phyloP scores from a whole-genome alignment of 2,329 filamentous ascomycete species.

The Scedosporium apiospermum region DNA sequence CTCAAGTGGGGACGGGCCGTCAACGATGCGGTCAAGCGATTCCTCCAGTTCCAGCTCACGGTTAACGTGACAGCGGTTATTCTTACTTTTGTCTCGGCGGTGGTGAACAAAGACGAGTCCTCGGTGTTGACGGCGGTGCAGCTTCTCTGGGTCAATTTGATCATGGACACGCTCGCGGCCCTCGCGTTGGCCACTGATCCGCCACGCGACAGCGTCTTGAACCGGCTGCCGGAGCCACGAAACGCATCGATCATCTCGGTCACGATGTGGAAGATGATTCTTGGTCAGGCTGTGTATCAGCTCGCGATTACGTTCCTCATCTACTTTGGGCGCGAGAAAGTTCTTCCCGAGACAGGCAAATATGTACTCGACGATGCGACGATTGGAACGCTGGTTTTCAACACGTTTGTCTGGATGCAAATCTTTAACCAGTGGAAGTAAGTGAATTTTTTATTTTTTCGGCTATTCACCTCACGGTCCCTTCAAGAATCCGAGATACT shows the following conservation, averaged over 20 bases:
- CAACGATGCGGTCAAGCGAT: conserved; percentile 69
- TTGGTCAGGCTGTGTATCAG: conserved; percentile 86
- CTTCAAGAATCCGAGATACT: background rate
- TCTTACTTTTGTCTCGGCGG: conserved; percentile 79
- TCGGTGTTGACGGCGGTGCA: conserved; percentile 84
- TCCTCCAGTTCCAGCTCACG: conserved; percentile 68
- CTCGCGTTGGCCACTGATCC: conserved; percentile 83
- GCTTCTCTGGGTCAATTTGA: conserved; percentile 91
- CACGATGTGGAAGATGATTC: conserved; percentile 99
- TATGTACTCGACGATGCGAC: conserved; percentile 25
- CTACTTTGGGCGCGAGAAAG: conserved; percentile 52
- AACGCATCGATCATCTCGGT: conserved; percentile 61
- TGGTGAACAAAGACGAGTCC: conserved; percentile 56
- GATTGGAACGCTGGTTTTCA: conserved; percentile 81
- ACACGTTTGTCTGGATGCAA: conserved; percentile 99
- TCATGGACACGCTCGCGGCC: conserved; percentile 93
- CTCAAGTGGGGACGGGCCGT: conserved; percentile 72
- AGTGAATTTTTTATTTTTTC: conserved; percentile 26
- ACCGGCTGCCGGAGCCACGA: conserved; percentile 60
- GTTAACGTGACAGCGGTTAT: conserved; percentile 89
- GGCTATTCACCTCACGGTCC: background rate
- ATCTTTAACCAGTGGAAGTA: conserved; percentile 97
- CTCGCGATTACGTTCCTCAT: conserved; percentile 70
- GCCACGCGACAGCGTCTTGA: conserved; percentile 69
- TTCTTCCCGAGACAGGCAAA: conserved; percentile 8